Evolutionary conservation across 2,329 filamentous ascomycete species (phyloP).

Genomic region (Diaporthe vaccinii): DNA sequence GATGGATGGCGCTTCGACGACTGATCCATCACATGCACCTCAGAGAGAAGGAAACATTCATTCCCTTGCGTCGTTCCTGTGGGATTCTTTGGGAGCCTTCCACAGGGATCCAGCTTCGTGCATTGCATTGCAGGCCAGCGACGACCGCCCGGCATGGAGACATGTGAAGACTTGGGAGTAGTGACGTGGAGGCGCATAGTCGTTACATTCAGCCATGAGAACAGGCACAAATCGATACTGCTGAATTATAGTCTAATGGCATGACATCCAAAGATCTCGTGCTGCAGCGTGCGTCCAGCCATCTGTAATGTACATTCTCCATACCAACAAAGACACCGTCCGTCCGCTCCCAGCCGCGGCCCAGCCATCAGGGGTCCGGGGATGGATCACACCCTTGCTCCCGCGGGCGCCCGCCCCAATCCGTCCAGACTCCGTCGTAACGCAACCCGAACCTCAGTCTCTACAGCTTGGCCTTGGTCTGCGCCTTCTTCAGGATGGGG

Average conservation of each 20-base stretch:
- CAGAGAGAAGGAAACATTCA: background rate
- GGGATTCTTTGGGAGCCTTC: background rate
- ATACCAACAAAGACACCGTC: conserved; percentile 6
- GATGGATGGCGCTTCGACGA: no score
- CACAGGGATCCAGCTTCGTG: background rate
- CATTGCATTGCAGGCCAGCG: background rate
- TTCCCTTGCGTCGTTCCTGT: background rate
- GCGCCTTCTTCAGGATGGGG: conserved; percentile 89
- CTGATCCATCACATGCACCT: background rate
- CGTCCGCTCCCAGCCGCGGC: background rate
- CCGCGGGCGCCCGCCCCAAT: conserved; percentile 36
- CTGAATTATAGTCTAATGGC: conserved; percentile 16
- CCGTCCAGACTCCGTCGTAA: conserved; percentile 40
- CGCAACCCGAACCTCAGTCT: conserved; percentile 41
- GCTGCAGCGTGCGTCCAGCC: background rate
- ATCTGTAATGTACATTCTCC: conserved; percentile 28
- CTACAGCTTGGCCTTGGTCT: conserved; percentile 87
- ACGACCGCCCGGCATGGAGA: background rate
- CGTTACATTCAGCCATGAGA: no score
- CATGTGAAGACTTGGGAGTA: background rate
- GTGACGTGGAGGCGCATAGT: background rate
- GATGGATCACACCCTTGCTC: conserved; percentile 2
- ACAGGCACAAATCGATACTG: background rate
- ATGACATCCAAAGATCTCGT: conserved; percentile 9
- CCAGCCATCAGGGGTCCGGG: conserved; percentile 2